Conservation (phyloP, 1,284 basidiomycete genomes). For the Binderoboletus segoi region DNA sequence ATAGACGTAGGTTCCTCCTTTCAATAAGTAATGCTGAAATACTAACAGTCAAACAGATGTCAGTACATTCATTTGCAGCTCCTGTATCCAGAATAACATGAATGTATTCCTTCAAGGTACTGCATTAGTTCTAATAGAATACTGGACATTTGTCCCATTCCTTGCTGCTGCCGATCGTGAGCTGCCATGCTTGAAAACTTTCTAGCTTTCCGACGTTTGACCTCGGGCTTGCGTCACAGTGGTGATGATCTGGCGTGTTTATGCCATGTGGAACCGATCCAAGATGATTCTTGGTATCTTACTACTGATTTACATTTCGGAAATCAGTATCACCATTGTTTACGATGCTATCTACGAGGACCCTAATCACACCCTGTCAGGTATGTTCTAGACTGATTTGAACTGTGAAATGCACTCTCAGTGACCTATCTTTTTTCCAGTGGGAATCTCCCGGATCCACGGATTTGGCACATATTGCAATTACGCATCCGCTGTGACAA, state of each 20-base stretch:
- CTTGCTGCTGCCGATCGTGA: constrained; percentile 15
- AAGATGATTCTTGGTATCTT: constrained; percentile 6
- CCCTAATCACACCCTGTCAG: constrained; percentile 2
- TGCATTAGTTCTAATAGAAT: not conserved
- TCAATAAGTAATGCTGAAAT: not conserved
- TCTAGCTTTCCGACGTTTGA: not conserved
- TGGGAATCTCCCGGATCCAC: not conserved
- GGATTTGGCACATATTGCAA: not conserved
- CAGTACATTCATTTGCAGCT: not conserved
- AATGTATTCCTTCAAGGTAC: constrained; percentile 2
- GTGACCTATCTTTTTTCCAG: no score
- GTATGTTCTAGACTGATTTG: not conserved
- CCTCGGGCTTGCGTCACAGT: constrained; percentile 5
- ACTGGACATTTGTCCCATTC: constrained; percentile 15
- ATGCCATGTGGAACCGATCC: constrained; percentile 16
- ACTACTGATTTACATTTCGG: not conserved
- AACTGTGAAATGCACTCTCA: not conserved
- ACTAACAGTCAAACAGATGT: constrained; percentile 10
- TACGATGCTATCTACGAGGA: constrained; percentile 6
- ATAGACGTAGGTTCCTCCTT: constrained; percentile 4
- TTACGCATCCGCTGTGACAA: no score
- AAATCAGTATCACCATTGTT: not conserved
- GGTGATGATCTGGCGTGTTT: constrained; percentile 18
- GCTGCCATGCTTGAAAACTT: not conserved
- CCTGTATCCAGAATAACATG: not conserved